A percentile compares a stretch with the other conserved stretches of the same genome.
phyloP scores from a whole-genome alignment of 1,139 yeast genomes.

The Yamadazyma kanchanaburiensis region DNA sequence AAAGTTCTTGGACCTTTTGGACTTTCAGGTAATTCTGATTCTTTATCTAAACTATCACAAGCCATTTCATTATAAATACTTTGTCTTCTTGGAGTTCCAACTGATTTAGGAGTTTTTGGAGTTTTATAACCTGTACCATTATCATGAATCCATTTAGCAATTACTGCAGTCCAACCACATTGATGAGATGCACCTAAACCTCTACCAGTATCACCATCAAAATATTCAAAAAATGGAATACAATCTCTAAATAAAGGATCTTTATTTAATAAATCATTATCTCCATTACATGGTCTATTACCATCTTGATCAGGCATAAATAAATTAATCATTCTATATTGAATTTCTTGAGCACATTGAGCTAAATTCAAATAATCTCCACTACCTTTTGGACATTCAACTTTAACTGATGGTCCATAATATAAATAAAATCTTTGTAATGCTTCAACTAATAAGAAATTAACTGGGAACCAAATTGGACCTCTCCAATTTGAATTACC shows the following conservation, averaged over 20 bases:
- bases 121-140: conserved; percentile 69
- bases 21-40: conserved; percentile 2
- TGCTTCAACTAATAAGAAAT: conserved; percentile 83
- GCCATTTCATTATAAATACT: conserved; percentile 23
- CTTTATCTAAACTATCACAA: conserved; percentile 6
- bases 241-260: conserved; percentile 77
- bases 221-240: conserved; percentile 82
- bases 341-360: conserved; percentile 88
- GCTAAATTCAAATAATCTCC: conserved; percentile 82
- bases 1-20: conserved; percentile 8
- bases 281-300: conserved; percentile 80
- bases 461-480: conserved; percentile 98
- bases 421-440: conserved; percentile 86
- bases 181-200: conserved; percentile 96
- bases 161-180: conserved; percentile 96
- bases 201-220: conserved; percentile 94
- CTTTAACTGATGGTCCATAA: conserved; percentile 82
- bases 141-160: conserved; percentile 92
- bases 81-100: conserved; percentile 27
- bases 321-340: conserved; percentile 79
- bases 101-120: conserved; percentile 51
- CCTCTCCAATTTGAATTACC: conserved; percentile 99
- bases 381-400: conserved; percentile 88
- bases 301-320: conserved; percentile 73
- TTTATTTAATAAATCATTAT: conserved; percentile 54